Evolutionary conservation across 179 eudicot genomes (phyloP).

Genomic region (Beta corolliflora): DNA sequence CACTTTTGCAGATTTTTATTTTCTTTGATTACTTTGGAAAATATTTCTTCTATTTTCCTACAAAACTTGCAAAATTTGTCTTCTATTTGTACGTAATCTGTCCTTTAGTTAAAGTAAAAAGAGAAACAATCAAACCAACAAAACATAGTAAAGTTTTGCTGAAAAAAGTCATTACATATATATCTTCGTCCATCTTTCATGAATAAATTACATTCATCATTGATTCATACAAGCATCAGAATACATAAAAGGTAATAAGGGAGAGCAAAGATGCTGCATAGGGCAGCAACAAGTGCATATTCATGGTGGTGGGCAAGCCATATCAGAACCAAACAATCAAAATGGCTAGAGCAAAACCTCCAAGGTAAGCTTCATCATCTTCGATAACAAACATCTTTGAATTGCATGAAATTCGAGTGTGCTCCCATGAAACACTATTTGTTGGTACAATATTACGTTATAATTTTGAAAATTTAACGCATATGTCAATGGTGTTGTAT

Average conservation of each 20-base stretch:
- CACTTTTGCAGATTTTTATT: neutral
- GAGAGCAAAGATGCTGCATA: slow-evolving; percentile 44
- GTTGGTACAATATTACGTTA: no score
- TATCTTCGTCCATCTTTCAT: neutral
- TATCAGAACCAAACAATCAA: slow-evolving; percentile 87
- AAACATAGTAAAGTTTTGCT: neutral
- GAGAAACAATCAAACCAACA: neutral
- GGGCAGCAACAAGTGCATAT: slow-evolving; percentile 90
- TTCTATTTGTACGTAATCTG: no score
- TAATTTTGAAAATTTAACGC: no score
- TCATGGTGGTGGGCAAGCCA: slow-evolving; percentile 99
- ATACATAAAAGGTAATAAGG: neutral
- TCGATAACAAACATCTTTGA: neutral
- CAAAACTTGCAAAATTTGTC: neutral
- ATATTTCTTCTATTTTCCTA: neutral
- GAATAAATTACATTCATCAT: neutral
- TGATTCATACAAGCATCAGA: neutral
- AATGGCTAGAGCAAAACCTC: slow-evolving; percentile 91
- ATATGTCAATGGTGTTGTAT: no score
- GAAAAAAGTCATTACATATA: neutral
- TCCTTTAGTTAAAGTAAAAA: neutral
- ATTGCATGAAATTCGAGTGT: neutral
- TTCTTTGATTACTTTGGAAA: neutral
- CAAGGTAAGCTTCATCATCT: slow-evolving; percentile 43
- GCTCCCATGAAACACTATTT: no score